Evolutionary conservation across 805 yeast genomes (phyloP).

Genomic region (Ogataea methanolica): DNA sequence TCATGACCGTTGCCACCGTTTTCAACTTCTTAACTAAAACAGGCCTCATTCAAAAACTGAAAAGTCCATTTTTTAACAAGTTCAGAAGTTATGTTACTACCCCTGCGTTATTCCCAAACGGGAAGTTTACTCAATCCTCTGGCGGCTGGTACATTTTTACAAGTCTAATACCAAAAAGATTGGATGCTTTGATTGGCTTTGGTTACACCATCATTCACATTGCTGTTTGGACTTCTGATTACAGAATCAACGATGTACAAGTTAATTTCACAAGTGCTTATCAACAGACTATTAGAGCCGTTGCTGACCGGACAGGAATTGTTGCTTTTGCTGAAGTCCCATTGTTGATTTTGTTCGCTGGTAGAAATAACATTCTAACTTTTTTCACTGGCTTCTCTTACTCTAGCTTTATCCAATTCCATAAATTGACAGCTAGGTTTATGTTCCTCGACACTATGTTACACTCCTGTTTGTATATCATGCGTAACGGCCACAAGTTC

Average conservation of each 20-base stretch:
- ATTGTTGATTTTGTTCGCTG: conserved; percentile 40
- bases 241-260: conserved; percentile 8
- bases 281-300: conserved; percentile 29
- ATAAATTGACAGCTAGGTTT: conserved; percentile 61
- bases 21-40: conserved; percentile 28
- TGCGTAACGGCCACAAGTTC: background rate
- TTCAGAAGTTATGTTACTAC: conserved; percentile 32
- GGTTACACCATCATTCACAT: conserved; percentile 24
- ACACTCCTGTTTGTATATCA: conserved; percentile 36
- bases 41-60: conserved; percentile 27
- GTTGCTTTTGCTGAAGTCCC: conserved; percentile 38
- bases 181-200: conserved; percentile 27
- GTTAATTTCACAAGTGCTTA: conserved; percentile 27
- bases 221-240: conserved; percentile 17
- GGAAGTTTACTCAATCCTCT: conserved; percentile 11
- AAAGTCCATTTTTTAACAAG: conserved; percentile 29
- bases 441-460: conserved; percentile 35
- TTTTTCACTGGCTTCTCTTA: conserved; percentile 41
- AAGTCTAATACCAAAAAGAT: conserved; percentile 28
- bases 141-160: conserved; percentile 15
- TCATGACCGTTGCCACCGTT: conserved; percentile 33
- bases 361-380: conserved; percentile 40
- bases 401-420: conserved; percentile 47
- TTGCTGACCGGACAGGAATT: conserved; percentile 36
- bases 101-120: conserved; percentile 34